Conservation (phyloP, 371 early-diverging fungal species). For the Batkoa obscura region DNA sequence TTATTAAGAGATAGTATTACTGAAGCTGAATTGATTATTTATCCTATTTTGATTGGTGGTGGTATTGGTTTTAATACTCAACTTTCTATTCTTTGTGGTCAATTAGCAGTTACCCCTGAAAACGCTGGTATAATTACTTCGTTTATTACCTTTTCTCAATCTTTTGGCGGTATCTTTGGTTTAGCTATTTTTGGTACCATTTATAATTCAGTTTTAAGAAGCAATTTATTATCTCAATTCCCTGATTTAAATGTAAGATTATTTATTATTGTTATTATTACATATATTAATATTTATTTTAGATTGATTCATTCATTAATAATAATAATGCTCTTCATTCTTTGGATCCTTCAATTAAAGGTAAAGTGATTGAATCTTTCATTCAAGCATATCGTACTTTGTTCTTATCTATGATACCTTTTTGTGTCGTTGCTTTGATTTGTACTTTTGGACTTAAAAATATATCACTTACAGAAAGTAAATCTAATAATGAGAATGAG, state of each 20-base stretch:
- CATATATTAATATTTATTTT: too few relatives aligned
- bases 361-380: too few relatives aligned
- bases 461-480: too few relatives aligned
- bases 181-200: slow-evolving; percentile 17
- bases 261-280: too few relatives aligned
- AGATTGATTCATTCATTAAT: too few relatives aligned
- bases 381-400: too few relatives aligned
- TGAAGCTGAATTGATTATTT: not conserved
- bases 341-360: too few relatives aligned
- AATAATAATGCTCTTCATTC: too few relatives aligned
- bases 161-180: slow-evolving; percentile 35
- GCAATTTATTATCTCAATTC: not conserved
- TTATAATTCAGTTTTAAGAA: not conserved
- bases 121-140: slow-evolving; percentile 40
- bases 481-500: too few relatives aligned
- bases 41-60: slow-evolving; percentile 15
- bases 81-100: slow-evolving; percentile 30
- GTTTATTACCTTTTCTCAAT: slow-evolving; percentile 33
- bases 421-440: too few relatives aligned
- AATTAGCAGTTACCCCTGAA: slow-evolving; percentile 23
- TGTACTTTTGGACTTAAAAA: too few relatives aligned
- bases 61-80: slow-evolving; percentile 42
- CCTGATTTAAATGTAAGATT: not conserved
- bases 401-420: too few relatives aligned
- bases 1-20: not conserved